Conservation (phyloP, 768 basidiomycete genomes). For the Neoboletus brunneissimus region DNA sequence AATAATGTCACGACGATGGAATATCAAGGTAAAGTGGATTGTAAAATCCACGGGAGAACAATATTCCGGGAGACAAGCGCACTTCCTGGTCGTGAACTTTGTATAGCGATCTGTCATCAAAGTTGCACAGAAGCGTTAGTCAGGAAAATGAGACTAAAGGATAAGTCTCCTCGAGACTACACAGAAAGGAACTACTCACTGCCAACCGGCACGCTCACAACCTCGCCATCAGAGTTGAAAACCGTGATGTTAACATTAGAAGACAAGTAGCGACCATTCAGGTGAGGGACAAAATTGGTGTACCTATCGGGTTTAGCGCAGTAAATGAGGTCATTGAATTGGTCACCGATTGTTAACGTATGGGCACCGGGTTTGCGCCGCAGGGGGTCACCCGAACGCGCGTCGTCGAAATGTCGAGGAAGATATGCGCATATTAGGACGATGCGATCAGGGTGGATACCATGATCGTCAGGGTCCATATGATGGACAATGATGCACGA, state of each 20-base stretch:
- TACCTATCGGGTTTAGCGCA: slow-evolving; percentile 37
- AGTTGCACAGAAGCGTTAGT: slow-evolving; percentile 35
- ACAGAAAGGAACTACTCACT: slow-evolving; percentile 25
- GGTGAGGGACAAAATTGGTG: slow-evolving; percentile 61
- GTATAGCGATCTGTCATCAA: slow-evolving; percentile 47
- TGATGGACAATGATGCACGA: not conserved
- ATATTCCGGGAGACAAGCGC: slow-evolving; percentile 13
- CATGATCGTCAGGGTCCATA: slow-evolving; percentile 8
- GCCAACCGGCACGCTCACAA: slow-evolving; percentile 44
- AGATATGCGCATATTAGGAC: not conserved
- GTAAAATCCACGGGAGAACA: not conserved
- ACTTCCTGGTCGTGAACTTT: slow-evolving; percentile 77
- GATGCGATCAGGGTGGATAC: not conserved
- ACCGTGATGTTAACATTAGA: slow-evolving; percentile 87
- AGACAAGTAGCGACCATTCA: slow-evolving; percentile 73
- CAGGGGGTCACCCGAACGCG: not conserved
- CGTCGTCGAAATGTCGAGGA: not conserved
- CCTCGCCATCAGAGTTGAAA: slow-evolving; percentile 37
- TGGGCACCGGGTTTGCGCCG: not conserved
- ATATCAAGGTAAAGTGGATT: not conserved
- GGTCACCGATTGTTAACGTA: not conserved
- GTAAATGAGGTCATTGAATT: not conserved
- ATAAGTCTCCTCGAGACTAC: not conserved
- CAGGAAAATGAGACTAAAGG: not conserved
- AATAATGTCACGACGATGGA: not conserved